These are phyloP conservation scores for Ramularia endophylla DNA, from an alignment of 2,329 filamentous ascomycete genomes.

Conservation along the genomic window DNA sequence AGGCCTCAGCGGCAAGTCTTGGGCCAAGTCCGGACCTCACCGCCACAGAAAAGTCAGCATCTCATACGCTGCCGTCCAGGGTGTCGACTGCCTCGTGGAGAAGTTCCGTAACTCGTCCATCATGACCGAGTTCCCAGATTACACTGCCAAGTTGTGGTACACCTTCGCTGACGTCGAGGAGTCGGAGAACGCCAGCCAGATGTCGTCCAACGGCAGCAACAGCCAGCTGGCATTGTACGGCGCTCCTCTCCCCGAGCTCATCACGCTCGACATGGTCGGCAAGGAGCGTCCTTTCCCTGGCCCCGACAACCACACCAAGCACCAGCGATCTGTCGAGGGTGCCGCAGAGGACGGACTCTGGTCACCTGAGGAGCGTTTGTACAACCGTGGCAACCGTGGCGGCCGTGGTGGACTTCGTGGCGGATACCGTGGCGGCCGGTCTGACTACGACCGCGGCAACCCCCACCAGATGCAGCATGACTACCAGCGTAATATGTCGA, in stretches of 20 bases:
- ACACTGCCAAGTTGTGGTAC: constrained; percentile 74
- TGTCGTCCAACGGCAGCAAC: constrained; percentile 19
- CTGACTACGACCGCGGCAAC: constrained; percentile 77
- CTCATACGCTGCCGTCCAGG: constrained; percentile 96
- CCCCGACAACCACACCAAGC: constrained; percentile 80
- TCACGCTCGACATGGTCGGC: constrained; percentile 47
- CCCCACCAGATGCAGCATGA: constrained; percentile 34
- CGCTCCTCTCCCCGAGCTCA: constrained; percentile 24
- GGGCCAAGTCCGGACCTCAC: constrained; percentile 53
- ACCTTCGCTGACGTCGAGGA: constrained; percentile 35
- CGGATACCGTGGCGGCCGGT: constrained; percentile 65
- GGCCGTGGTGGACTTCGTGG: no score
- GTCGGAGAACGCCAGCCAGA: no score
- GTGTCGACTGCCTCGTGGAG: constrained; percentile 80
- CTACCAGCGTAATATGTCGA: neutral
- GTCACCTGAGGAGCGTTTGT: constrained; percentile 51
- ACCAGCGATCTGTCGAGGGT: constrained; percentile 81
- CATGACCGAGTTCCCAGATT: constrained; percentile 78
- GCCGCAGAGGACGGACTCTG: constrained; percentile 80
- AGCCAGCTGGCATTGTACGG: no score
- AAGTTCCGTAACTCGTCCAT: constrained; percentile 97
- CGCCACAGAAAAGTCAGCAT: constrained; percentile 74
- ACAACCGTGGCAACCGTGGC: constrained; percentile 9
- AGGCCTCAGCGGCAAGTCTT: constrained; percentile 37
- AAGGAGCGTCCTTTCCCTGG: constrained; percentile 69